Evolutionary conservation across 345 rosid species (phyloP), one percentile per base, ranked within the genome.

Genomic region (Citrus reticulata): DNA sequence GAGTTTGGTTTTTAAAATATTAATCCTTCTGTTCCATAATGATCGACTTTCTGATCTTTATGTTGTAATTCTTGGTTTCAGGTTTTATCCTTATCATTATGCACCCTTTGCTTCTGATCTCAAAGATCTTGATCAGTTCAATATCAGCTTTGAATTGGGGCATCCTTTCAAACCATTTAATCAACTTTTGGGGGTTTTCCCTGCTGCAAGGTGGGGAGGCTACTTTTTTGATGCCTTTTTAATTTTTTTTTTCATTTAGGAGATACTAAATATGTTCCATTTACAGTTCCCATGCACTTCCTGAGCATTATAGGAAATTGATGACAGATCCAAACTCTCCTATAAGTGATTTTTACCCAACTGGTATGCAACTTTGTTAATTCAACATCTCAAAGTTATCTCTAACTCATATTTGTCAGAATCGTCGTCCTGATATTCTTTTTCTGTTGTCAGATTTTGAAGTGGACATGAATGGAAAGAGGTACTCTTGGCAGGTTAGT

Each of bases 21-120:
- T 16, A 17, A 32, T 19, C 24, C 17, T 51, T 16, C 37, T 13
- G 30, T 42, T 75, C 35, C 9, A 7, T 40, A 16, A 61, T 22
- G 24, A 7, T 20, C 22, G 40, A 7, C 29, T 46, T 29, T 30
- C 54, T 42, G 70, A 64, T 75, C 25, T 25, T 74, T 60, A 61
- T 62, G 46, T 6, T 16, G 16, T 42, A 54, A 51, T 79, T 77
- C 55, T 49, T 79, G 51, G 20, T 87, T 86, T 78, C 88, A 91
- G 97, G 97, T 96, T 91, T 86, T 96, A 93, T 86, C 99, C 98
- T 7, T 96, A 93, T 78, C 97, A 96, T 78, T 94, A 94, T 86
- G 99, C 99, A 14, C 99, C 99, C 75, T 96, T 96, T 87, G 99
- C 99, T 72, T 94, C 98, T 79, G 99, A 96, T 90, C 89, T 96